Conservation (phyloP, 2,329 filamentous ascomycete genomes). For the Aspergillus sclerotialis region DNA sequence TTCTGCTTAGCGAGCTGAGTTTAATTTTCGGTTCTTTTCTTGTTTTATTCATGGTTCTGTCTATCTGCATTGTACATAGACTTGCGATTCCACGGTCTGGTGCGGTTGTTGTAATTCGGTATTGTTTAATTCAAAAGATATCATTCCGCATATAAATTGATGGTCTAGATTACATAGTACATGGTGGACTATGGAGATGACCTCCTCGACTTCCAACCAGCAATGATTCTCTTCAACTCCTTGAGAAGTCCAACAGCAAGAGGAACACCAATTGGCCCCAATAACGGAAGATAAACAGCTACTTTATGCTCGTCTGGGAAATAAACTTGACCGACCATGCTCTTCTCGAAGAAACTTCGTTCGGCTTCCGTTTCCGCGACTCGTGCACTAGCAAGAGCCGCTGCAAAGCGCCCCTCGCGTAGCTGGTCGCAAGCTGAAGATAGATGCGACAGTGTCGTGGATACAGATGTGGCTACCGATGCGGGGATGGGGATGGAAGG, state of each 20-base stretch:
- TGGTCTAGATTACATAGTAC: constrained; percentile 5
- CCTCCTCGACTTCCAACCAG: constrained; percentile 23
- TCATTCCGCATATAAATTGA: no score
- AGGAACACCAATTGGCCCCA: constrained; percentile 87
- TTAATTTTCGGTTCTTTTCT: not conserved
- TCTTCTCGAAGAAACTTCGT: constrained; percentile 94
- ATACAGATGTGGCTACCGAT: constrained; percentile 77
- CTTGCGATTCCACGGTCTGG: not conserved
- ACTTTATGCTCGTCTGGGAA: constrained; percentile 98
- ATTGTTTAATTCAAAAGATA: no score
- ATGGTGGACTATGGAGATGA: constrained; percentile 2
- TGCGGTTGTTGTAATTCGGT: no score
- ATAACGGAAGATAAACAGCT: constrained; percentile 84
- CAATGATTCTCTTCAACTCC: constrained; percentile 58
- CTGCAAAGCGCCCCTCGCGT: constrained; percentile 51
- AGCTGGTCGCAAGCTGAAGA: constrained; percentile 69
- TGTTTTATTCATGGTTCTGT: no score
- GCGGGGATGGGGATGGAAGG: constrained; percentile 86
- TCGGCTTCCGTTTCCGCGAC: constrained; percentile 85
- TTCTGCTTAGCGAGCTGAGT: not conserved
- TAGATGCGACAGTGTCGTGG: constrained; percentile 70
- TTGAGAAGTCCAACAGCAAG: constrained; percentile 76
- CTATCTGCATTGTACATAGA: constrained; percentile 4
- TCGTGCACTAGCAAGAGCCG: constrained; percentile 70
- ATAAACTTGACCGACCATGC: constrained; percentile 97